These are phyloP conservation scores for Camelina sativa DNA, from an alignment of 345 rosid species.

Conservation along the genomic window DNA sequence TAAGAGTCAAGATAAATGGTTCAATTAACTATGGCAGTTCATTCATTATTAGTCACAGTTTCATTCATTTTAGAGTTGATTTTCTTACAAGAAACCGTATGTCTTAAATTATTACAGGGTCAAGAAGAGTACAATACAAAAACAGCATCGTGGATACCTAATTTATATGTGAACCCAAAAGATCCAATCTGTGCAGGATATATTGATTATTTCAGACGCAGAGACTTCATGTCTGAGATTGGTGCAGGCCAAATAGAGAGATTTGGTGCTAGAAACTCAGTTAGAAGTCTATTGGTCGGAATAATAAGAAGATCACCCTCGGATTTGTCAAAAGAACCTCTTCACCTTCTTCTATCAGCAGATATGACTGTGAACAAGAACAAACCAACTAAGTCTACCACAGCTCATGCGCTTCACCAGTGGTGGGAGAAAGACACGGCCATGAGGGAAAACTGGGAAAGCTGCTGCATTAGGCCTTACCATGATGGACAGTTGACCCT, in stretches of 20 bases:
- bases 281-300: slow-evolving; percentile 47
- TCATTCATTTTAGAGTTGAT: background rate
- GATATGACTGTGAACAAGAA: slow-evolving; percentile 46
- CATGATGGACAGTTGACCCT: background rate
- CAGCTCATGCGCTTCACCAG: slow-evolving; percentile 62
- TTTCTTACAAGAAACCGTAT: background rate
- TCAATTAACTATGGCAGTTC: too few relatives aligned
- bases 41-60: too few relatives aligned
- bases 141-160: slow-evolving; percentile 55
- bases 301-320: background rate
- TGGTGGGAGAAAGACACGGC: slow-evolving; percentile 51
- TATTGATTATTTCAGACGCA: slow-evolving; percentile 58
- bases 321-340: slow-evolving; percentile 37
- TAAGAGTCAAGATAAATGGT: background rate
- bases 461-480: background rate
- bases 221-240: slow-evolving; percentile 53
- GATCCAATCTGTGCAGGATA: slow-evolving; percentile 65
- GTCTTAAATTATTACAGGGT: background rate
- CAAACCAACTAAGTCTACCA: background rate
- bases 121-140: slow-evolving; percentile 24
- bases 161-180: slow-evolving; percentile 53
- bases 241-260: slow-evolving; percentile 54
- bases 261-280: slow-evolving; percentile 43
- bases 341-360: slow-evolving; percentile 64
- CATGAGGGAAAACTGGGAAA: background rate